Conservation (phyloP, 1,284 basidiomycete species). For the Tetrapyrgos nigripes region DNA sequence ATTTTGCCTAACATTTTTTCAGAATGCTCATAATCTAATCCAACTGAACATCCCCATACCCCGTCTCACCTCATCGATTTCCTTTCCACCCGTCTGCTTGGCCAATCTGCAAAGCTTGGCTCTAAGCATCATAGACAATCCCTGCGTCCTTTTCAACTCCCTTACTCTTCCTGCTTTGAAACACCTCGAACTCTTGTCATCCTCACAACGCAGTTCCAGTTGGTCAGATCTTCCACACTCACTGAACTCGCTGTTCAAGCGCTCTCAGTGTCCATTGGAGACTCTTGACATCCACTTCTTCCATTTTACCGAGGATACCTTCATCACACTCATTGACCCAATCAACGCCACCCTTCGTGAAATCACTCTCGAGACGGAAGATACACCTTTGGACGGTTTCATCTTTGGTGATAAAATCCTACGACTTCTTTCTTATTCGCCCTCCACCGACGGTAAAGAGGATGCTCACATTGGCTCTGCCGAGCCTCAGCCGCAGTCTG, state of each 20-base stretch:
- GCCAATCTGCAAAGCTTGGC: background rate
- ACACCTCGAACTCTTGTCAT: conserved; percentile 5
- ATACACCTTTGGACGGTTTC: too few relatives aligned
- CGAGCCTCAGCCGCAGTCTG: background rate
- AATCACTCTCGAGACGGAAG: background rate
- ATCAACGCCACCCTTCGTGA: background rate
- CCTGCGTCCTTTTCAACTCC: background rate
- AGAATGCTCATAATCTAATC: background rate
- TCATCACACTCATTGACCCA: conserved; percentile 7
- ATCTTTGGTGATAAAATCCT: background rate
- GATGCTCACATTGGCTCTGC: background rate
- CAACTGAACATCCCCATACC: background rate
- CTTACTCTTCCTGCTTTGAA: conserved; percentile 12
- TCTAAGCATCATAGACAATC: background rate
- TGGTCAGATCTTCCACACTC: background rate
- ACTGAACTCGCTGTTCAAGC: conserved; percentile 11
- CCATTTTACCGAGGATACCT: background rate
- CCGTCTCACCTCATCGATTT: background rate
- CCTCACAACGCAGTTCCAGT: background rate
- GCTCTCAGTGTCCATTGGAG: conserved; percentile 17
- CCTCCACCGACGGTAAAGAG: background rate
- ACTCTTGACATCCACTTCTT: conserved; percentile 15
- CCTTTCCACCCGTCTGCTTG: background rate
- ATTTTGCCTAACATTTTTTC: background rate
- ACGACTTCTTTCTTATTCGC: background rate